Conservation (phyloP, 768 basidiomycete genomes). For the Mycena floridula region DNA sequence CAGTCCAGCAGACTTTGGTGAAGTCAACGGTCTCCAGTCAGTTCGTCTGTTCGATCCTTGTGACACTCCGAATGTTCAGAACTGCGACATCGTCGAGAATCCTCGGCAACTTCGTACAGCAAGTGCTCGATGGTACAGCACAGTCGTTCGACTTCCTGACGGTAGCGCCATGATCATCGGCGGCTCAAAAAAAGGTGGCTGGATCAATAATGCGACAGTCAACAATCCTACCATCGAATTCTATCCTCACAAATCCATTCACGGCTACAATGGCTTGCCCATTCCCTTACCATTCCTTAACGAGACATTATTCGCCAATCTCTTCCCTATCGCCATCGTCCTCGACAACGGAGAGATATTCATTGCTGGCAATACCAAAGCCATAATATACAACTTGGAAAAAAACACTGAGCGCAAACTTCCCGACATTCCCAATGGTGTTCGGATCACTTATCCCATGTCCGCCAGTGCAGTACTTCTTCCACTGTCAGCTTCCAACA, state of each 20-base stretch:
- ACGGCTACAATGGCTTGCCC: slow-evolving; percentile 61
- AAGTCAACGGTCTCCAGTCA: slow-evolving; percentile 66
- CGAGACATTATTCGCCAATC: slow-evolving; percentile 74
- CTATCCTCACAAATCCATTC: slow-evolving; percentile 74
- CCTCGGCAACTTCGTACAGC: slow-evolving; percentile 63
- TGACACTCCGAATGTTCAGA: slow-evolving; percentile 33
- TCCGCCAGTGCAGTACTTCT: slow-evolving; percentile 69
- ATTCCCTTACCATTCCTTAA: slow-evolving; percentile 57
- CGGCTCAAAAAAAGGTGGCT: slow-evolving; percentile 76
- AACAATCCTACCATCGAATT: slow-evolving; percentile 82
- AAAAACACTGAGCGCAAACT: slow-evolving; percentile 53
- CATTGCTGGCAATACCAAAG: slow-evolving; percentile 72
- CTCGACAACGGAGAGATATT: slow-evolving; percentile 69
- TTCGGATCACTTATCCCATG: slow-evolving; percentile 83
- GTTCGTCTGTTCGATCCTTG: slow-evolving; percentile 71
- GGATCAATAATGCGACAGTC: slow-evolving; percentile 77
- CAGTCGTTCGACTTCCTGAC: slow-evolving; percentile 60
- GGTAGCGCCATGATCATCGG: slow-evolving; percentile 84
- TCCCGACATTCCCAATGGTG: slow-evolving; percentile 67
- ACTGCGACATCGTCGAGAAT: slow-evolving; percentile 62
- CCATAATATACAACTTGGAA: slow-evolving; percentile 77
- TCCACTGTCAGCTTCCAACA: slow-evolving; percentile 55
- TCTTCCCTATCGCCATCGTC: slow-evolving; percentile 72
- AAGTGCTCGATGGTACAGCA: slow-evolving; percentile 77
- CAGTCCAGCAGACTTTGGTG: slow-evolving; percentile 68